phyloP scores from a whole-genome alignment of 2,329 filamentous ascomycete species.

The Neofusicoccum parvum region DNA sequence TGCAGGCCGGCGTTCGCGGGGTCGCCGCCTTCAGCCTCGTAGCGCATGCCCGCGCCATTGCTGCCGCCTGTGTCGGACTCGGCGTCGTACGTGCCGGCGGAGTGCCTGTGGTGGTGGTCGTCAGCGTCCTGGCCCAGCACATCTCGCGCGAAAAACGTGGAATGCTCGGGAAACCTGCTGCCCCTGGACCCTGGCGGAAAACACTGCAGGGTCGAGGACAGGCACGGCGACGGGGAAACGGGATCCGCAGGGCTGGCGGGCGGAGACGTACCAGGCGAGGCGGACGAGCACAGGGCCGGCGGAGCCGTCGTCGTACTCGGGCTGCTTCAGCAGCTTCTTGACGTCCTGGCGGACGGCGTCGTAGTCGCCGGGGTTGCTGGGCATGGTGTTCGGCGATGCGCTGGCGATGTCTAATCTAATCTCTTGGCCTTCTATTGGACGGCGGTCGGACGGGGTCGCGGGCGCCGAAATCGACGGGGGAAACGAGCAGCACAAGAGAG shows the following conservation, averaged over 20 bases:
- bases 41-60: constrained; percentile 68
- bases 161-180: constrained; percentile 2
- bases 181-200: background rate
- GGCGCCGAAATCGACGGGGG: background rate
- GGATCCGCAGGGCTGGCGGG: background rate
- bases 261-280: constrained; percentile 57
- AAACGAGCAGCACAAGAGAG: background rate
- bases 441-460: background rate
- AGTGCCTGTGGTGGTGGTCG: constrained; percentile 52
- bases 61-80: constrained; percentile 63
- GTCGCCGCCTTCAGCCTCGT: constrained; percentile 65
- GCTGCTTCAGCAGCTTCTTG: constrained; percentile 57
- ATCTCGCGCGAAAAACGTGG: background rate
- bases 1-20: constrained; percentile 67
- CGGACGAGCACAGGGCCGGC: constrained; percentile 66
- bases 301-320: constrained; percentile 66
- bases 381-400: constrained; percentile 22
- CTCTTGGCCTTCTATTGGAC: constrained; percentile 4
- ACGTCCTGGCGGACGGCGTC: constrained; percentile 58
- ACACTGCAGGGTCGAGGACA: constrained; percentile 5
- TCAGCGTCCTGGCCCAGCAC: background rate
- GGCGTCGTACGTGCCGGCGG: constrained; percentile 63
- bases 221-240: background rate
- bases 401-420: constrained; percentile 14
- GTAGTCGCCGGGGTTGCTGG: constrained; percentile 32